These are phyloP conservation scores for Citrullus mucosospermus DNA, from an alignment of 306 rosid genomes.

Conservation along the genomic window DNA sequence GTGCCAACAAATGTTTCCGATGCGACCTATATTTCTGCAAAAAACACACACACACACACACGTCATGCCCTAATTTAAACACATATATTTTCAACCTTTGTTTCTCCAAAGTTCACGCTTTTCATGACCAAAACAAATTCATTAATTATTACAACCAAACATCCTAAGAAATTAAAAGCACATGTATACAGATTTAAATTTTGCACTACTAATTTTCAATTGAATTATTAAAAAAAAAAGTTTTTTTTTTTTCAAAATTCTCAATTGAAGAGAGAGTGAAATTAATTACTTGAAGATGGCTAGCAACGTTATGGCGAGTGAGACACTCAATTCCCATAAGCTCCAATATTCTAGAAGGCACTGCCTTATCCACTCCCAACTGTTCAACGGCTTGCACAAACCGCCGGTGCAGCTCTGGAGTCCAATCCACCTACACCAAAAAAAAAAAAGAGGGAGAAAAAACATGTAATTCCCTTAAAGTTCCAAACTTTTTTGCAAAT, in stretches of 20 bases:
- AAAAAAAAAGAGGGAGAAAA: background rate
- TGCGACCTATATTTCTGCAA: constrained; percentile 85
- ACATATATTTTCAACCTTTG: background rate
- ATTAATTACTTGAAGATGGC: constrained; percentile 69
- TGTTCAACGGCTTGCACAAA: constrained; percentile 98
- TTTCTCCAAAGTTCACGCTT: background rate
- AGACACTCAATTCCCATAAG: constrained; percentile 90
- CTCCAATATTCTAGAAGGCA: constrained; percentile 90
- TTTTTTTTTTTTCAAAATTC: background rate
- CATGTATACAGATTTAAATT: background rate
- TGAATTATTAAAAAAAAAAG: background rate
- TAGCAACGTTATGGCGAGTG: constrained; percentile 96
- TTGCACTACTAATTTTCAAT: background rate
- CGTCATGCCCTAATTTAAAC: no score
- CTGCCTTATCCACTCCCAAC: constrained; percentile 89
- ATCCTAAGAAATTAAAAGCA: no score
- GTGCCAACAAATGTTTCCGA: constrained; percentile 78
- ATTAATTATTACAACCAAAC: background rate
- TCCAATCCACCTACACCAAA: constrained; percentile 83
- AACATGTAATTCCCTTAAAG: background rate
- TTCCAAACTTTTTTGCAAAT: background rate
- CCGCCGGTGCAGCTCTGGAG: constrained; percentile 76
- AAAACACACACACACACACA: background rate
- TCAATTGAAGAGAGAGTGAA: background rate
- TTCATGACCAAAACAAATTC: background rate